Evolutionary conservation across 1,284 basidiomycete genomes (phyloP), one percentile per base, ranked within the genome.

Genomic region (Irpex sp.): DNA sequence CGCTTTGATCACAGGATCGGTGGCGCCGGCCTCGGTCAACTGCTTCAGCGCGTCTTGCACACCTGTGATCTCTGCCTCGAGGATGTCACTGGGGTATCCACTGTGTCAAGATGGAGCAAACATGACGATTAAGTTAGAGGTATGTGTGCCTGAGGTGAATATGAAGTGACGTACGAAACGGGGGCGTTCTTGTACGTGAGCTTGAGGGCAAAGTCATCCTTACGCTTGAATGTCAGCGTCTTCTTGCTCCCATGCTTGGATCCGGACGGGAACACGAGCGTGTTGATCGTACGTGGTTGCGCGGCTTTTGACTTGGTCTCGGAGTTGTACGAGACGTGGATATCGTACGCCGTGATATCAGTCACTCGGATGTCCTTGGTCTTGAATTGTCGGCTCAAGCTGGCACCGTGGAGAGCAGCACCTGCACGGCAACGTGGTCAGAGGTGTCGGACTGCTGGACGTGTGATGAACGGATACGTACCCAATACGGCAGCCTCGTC

Each of bases 401-500:
- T 84, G 3, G 97, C 97, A 21, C 95, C 97, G 67, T 97, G 90
- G 59, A 98, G 87, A 2, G 93, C 97, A 4, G 96, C 96, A 55
- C 86, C 83, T 79, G 52, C 49, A 23, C 28, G 5, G 36, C 21
- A 28, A 54, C 35, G 52, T 16, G 33, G 28, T 28, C 65, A 57
- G n/a, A n/a, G 59, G 42, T 48, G n/a, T 62, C 16, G 66, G 42
- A 16, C 33, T 8, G 12, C n/a, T 3, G 54, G 45, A 28, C 33
- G 9, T 36, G 35, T 35, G 57, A 16, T 33, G 21, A 66, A 58
- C 18, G 19, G 45, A 39, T 51, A 57, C 63, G 35, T 72, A 77
- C 93, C 95, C 58, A 99, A 85, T 14, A 98, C 96, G 10, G 92
- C 91, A 0, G 95, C 94, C 79, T 99, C 96, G 73, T 99, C 97